Percentiles rank a stretch among this genome's conserved stretches.
These are phyloP conservation scores for Saturnispora halmiae DNA, from an alignment of 805 yeast species.

Conservation along the genomic window DNA sequence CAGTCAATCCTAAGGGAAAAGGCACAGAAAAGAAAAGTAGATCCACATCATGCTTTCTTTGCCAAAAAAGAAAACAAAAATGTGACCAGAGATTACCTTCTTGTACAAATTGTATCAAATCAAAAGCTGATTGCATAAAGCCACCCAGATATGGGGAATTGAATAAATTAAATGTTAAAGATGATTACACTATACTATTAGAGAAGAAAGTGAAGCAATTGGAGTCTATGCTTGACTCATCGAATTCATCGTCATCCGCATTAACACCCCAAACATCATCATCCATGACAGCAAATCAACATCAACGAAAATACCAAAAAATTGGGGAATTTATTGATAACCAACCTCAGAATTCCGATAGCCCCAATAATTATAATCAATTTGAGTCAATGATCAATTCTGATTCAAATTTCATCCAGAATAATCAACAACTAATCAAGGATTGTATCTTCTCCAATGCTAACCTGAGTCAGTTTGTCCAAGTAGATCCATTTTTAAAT, in stretches of 20 bases:
- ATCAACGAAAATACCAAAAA: neutral
- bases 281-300: neutral
- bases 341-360: neutral
- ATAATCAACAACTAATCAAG: constrained; percentile 7
- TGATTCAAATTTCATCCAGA: constrained; percentile 1
- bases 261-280: neutral
- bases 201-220: constrained; percentile 46
- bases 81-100: constrained; percentile 59
- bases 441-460: constrained; percentile 34
- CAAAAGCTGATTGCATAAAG: constrained; percentile 52
- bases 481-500: constrained; percentile 42
- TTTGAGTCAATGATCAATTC: constrained; percentile 11
- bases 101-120: constrained; percentile 58
- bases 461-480: constrained; percentile 37
- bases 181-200: constrained; percentile 47
- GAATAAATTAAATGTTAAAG: constrained; percentile 36
- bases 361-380: constrained; percentile 10
- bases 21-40: constrained; percentile 41
- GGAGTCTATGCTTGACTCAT: constrained; percentile 38
- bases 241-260: neutral
- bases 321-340: neutral
- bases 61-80: constrained; percentile 51
- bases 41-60: constrained; percentile 46
- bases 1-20: neutral
- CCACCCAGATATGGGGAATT: constrained; percentile 47